phyloP scores from a whole-genome alignment of 805 yeast species.

The Metahyphopichia silvanorum region DNA sequence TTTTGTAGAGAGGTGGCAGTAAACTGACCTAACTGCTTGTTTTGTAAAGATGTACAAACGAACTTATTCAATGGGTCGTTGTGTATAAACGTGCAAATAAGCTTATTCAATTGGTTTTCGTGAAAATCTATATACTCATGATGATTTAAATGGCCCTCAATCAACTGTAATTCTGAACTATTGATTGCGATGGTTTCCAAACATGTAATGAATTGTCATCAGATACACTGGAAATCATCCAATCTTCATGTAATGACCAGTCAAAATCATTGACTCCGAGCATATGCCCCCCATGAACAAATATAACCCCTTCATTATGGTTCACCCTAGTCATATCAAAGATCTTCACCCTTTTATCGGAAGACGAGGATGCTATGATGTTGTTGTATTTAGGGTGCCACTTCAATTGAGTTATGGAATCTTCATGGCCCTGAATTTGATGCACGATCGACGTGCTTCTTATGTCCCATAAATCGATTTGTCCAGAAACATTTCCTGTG shows the following conservation, averaged over 20 bases:
- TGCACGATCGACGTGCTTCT: constrained; percentile 29
- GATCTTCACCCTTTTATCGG: constrained; percentile 59
- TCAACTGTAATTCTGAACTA: constrained; percentile 8
- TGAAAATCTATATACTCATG: no score
- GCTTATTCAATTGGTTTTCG: no score
- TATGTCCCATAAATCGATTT: constrained; percentile 61
- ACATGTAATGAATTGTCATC: constrained; percentile 86
- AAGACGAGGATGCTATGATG: constrained; percentile 63
- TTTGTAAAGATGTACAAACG: no score
- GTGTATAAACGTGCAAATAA: no score
- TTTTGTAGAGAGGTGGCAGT: no score
- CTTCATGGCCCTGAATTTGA: constrained; percentile 36
- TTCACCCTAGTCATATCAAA: constrained; percentile 47
- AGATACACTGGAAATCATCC: constrained; percentile 72
- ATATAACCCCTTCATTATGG: constrained; percentile 33
- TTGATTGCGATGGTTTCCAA: constrained; percentile 61
- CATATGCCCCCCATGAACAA: constrained; percentile 84
- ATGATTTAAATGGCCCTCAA: no score
- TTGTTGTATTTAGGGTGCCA: constrained; percentile 65
- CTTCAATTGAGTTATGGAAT: constrained; percentile 58
- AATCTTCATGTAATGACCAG: constrained; percentile 74
- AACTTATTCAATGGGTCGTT: no score
- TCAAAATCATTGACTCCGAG: constrained; percentile 79
- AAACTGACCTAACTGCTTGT: no score
- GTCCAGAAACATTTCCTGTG: constrained; percentile 63